A percentile compares a stretch with the other conserved stretches of the same genome.
Conservation (phyloP, 192 early-diverging fungal species). For the Piromyces finnis region DNA sequence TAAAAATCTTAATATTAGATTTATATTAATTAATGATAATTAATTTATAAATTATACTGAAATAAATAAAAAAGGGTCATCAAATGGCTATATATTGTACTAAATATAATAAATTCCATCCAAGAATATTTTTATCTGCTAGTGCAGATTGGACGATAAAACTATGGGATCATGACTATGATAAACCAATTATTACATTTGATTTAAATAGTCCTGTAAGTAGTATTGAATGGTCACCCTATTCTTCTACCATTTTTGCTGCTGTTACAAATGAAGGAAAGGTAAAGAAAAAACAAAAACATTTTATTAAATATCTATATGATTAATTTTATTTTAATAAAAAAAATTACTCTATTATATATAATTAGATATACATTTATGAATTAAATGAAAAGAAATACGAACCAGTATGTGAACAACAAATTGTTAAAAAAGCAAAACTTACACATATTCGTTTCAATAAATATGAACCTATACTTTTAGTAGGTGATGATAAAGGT, state of each 20-base stretch:
- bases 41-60: too few species aligned
- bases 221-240: constrained; percentile 46
- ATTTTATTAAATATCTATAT: too few species aligned
- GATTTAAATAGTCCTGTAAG: constrained; percentile 32
- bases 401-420: constrained; percentile 39
- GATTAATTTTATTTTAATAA: too few species aligned
- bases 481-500: constrained; percentile 40
- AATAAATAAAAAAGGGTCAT: constrained; percentile 40
- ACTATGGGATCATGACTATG: constrained; percentile 34
- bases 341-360: too few species aligned
- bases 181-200: constrained; percentile 35
- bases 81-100: constrained; percentile 42
- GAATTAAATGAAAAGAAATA: constrained; percentile 44
- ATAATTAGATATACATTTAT: constrained; percentile 24
- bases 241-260: constrained; percentile 40
- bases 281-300: constrained; percentile 5
- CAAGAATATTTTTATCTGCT: constrained; percentile 29
- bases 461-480: constrained; percentile 31
- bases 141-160: constrained; percentile 43
- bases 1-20: too few species aligned
- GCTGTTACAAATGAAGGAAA: constrained; percentile 39
- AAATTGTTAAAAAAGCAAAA: constrained; percentile 34
- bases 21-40: too few species aligned
- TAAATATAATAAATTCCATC: constrained; percentile 34
- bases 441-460: constrained; percentile 42